Conservation (phyloP, 352 stramenopile species). For the Phytophthora uliginosa region DNA sequence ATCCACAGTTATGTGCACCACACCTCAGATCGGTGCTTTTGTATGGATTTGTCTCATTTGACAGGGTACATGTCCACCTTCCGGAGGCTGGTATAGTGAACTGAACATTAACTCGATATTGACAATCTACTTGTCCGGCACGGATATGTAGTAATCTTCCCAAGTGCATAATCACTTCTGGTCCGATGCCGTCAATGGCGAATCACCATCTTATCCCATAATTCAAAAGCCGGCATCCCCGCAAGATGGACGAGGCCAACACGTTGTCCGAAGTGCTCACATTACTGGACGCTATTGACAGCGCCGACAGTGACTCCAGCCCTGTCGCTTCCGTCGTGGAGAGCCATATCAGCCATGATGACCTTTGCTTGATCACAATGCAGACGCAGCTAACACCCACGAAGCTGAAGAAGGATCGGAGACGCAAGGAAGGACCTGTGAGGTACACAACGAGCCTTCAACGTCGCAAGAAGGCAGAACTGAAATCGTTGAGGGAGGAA, state of each 20-base stretch:
- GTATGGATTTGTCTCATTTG: no score
- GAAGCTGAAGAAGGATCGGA: constrained; percentile 24
- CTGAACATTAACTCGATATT: no score
- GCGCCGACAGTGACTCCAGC: constrained; percentile 24
- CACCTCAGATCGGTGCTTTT: no score
- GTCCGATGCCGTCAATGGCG: not conserved
- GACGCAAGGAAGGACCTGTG: constrained; percentile 30
- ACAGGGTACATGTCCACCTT: no score
- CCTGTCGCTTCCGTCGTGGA: constrained; percentile 10
- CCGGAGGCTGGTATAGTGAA: no score
- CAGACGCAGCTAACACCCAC: not conserved
- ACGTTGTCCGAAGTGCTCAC: constrained; percentile 9
- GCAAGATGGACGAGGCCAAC: constrained; percentile 15
- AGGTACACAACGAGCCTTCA: constrained; percentile 32
- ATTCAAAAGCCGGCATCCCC: not conserved
- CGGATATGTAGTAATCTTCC: not conserved
- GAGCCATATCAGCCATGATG: not conserved
- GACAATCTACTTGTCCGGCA: no score
- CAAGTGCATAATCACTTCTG: constrained; percentile 16
- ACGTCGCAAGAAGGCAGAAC: constrained; percentile 33
- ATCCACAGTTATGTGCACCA: no score
- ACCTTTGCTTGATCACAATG: not conserved
- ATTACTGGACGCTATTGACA: constrained; percentile 22
- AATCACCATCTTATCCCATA: not conserved
- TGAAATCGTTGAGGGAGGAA: constrained; percentile 21